phyloP scores from a whole-genome alignment of 2,329 filamentous ascomycete genomes.

The Colletotrichum echinochloae region DNA sequence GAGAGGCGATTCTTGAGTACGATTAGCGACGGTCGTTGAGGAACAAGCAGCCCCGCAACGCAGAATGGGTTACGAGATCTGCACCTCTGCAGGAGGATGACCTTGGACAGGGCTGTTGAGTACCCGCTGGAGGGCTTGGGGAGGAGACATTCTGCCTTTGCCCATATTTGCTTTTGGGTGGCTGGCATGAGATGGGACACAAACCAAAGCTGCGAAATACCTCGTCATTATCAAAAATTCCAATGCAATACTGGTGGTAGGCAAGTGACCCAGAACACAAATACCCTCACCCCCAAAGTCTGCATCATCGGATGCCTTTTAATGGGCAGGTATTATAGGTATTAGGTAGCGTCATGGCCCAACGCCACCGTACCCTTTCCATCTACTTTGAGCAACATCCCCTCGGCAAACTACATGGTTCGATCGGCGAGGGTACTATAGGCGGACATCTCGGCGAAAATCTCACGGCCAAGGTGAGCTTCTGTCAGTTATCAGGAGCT shows the following conservation, averaged over 20 bases:
- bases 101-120: slow-evolving; percentile 10
- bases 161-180: slow-evolving; percentile 31
- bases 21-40: background rate
- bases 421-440: background rate
- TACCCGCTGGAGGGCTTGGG: background rate
- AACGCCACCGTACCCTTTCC: slow-evolving; percentile 6
- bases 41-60: background rate
- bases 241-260: background rate
- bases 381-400: background rate
- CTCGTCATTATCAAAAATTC: slow-evolving; percentile 21
- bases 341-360: slow-evolving; percentile 7
- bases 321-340: slow-evolving; percentile 16
- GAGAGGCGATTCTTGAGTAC: slow-evolving; percentile 21
- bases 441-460: background rate
- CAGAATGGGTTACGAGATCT: background rate
- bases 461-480: background rate
- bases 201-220: slow-evolving; percentile 29
- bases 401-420: background rate
- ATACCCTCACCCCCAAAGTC: slow-evolving; percentile 1
- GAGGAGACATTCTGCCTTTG: background rate
- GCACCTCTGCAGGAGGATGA: background rate
- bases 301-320: slow-evolving; percentile 6
- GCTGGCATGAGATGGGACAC: slow-evolving; percentile 20
- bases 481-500: slow-evolving; percentile 19
- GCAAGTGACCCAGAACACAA: slow-evolving; percentile 7